Evolutionary conservation across 1,284 basidiomycete genomes (phyloP).

Genomic region (Termitomyces sp.): DNA sequence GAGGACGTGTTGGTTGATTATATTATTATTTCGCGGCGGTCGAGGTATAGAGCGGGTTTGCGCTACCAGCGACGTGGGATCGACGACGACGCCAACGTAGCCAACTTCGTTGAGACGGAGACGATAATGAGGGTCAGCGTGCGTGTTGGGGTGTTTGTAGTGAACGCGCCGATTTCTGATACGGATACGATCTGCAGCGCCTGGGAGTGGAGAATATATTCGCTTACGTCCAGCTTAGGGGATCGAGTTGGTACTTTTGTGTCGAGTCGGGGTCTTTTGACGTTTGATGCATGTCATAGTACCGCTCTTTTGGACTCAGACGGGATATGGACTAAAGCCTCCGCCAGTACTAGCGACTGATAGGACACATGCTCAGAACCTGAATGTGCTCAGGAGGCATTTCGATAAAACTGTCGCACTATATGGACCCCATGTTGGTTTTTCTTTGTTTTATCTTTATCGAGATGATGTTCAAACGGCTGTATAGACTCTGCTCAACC

Average conservation of each 20-base stretch:
- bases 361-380: constrained; percentile 68
- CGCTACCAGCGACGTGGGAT: constrained; percentile 95
- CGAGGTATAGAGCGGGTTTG: constrained; percentile 87
- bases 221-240: constrained; percentile 84
- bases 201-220: constrained; percentile 75
- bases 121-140: constrained; percentile 80
- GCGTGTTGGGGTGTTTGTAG: constrained; percentile 16
- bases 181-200: constrained; percentile 36
- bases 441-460: neutral
- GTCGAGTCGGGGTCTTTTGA: neutral
- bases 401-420: constrained; percentile 61
- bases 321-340: constrained; percentile 83
- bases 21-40: constrained; percentile 78
- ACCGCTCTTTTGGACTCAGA: constrained; percentile 86
- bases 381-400: constrained; percentile 70
- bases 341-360: constrained; percentile 75
- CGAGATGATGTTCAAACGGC: neutral
- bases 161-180: constrained; percentile 8
- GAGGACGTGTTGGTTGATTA: constrained; percentile 56
- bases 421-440: constrained; percentile 74
- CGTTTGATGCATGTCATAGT: constrained; percentile 39
- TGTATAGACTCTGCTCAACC: constrained; percentile 72
- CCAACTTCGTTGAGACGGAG: constrained; percentile 94
- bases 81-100: constrained; percentile 78
- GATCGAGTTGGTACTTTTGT: constrained; percentile 62